Evolutionary conservation across 768 basidiomycete genomes (phyloP).

Genomic region (Boletus barrowsii): DNA sequence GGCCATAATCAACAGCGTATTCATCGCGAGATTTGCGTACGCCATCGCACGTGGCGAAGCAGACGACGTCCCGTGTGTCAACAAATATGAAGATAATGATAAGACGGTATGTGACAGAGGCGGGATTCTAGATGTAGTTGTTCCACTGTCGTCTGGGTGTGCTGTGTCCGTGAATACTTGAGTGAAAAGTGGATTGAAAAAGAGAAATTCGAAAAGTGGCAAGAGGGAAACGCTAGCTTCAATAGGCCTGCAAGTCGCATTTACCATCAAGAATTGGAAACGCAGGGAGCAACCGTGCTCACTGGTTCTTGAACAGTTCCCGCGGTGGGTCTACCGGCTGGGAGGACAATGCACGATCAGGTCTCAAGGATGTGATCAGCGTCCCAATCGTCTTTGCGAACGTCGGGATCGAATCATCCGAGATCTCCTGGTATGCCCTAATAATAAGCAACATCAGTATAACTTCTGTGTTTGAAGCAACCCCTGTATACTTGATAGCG

Average conservation of each 20-base stretch:
- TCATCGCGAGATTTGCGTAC: slow-evolving; percentile 59
- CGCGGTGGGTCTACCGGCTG: slow-evolving; percentile 45
- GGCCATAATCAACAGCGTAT: slow-evolving; percentile 48
- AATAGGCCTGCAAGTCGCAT: slow-evolving; percentile 48
- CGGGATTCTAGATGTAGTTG: slow-evolving; percentile 20
- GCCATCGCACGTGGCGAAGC: slow-evolving; percentile 55
- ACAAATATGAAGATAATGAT: slow-evolving; percentile 60
- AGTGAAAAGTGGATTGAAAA: slow-evolving; percentile 47
- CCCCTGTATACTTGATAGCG: slow-evolving; percentile 42
- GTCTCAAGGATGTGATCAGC: slow-evolving; percentile 50
- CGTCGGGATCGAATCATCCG: slow-evolving; percentile 50
- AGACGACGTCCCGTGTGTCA: slow-evolving; percentile 64
- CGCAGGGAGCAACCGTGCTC: slow-evolving; percentile 9
- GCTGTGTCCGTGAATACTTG: slow-evolving; percentile 43
- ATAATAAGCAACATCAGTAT: not conserved
- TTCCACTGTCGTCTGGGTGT: slow-evolving; percentile 26
- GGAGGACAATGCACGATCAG: slow-evolving; percentile 50
- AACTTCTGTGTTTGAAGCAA: not conserved
- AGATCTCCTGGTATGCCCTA: slow-evolving; percentile 57
- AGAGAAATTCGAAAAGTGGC: slow-evolving; percentile 59
- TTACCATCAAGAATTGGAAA: not conserved
- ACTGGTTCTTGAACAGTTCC: slow-evolving; percentile 61
- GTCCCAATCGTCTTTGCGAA: slow-evolving; percentile 50
- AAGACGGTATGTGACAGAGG: slow-evolving; percentile 48
- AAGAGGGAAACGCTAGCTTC: slow-evolving; percentile 58